Base-by-base conservation (phyloP, 768 basidiomycete genomes). In the Amylocystis lapponica region DNA sequence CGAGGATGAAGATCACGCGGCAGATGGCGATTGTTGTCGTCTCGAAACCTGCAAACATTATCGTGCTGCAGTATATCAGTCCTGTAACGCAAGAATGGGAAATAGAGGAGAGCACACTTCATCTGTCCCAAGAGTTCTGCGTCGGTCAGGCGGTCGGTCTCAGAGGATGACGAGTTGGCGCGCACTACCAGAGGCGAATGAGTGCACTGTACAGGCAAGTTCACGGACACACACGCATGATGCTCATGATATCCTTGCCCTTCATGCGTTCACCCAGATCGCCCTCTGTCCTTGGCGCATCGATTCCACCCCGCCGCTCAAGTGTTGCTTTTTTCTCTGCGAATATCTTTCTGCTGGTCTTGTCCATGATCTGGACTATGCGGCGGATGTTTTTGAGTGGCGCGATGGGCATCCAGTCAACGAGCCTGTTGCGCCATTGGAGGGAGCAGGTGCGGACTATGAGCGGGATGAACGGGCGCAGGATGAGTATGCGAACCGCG, bases 81-180 rank as follows among this genome's bases (percentile, higher is more conserved):
- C 25, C 20, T 25, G 12, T 9, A n/a, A 19, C 30, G 9, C 4
- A 11, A 23, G 4, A 16, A 26, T n/a, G 35, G 4, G 27, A 39
- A 26, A 34, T 31, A 22, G 12, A 25, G 10, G 14, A 21, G 8
- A 1, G 35, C 66, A 30, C 35, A 65, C 66, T 65, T 67, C 46
- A 70, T 65, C 41, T 69, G 67, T 1, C 65, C 69, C 3, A 66
- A 43, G 7, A 69, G 48, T 34, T 69, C 67, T 8, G 55, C 55
- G 2, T 69, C 63, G 1, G 56, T 56, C 32, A 69, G 57, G 16
- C 48, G 52, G 16, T 68, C 66, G 2, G 47, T 41, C 23, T 56
- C 58, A n/a, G 52, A 49, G 10, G 62, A 56, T 1, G 48, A 41
- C 2, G 55, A 21, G 44, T 70, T 69, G 21, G 65, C 66, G 22